phyloP scores from a whole-genome alignment of 2,329 filamentous ascomycete genomes.

The Trichoderma arundinaceum region DNA sequence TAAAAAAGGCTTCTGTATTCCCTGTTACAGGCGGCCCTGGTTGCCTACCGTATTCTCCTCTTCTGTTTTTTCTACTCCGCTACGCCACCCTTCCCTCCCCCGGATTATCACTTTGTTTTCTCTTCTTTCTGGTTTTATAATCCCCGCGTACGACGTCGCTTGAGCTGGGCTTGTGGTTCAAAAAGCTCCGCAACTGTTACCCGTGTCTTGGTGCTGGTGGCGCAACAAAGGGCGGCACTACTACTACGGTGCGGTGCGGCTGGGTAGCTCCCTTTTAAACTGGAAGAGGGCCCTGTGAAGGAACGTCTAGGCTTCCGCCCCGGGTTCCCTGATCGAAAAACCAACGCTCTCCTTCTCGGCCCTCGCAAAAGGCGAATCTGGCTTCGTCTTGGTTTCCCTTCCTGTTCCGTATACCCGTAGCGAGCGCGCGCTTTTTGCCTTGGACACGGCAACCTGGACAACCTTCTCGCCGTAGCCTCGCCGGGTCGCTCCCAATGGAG shows the following conservation, averaged over 20 bases:
- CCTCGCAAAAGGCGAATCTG: neutral
- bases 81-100: neutral
- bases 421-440: constrained; percentile 8
- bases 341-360: neutral
- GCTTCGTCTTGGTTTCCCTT: neutral
- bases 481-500: constrained; percentile 49
- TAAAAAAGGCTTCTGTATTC: too few relatives aligned
- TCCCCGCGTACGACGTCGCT: constrained; percentile 4
- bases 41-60: neutral
- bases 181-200: too few relatives aligned
- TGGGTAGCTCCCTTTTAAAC: constrained; percentile 15
- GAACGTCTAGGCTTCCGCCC: constrained; percentile 9
- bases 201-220: neutral
- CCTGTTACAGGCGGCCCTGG: too few relatives aligned
- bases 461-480: constrained; percentile 39
- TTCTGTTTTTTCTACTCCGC: neutral
- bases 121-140: constrained; percentile 2
- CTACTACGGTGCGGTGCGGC: constrained; percentile 16
- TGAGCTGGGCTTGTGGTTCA: neutral
- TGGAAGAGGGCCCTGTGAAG: neutral
- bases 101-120: neutral
- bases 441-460: constrained; percentile 33
- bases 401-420: neutral
- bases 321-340: neutral
- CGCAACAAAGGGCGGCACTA: constrained; percentile 8